Base-by-base conservation (phyloP, 2,329 filamentous ascomycete species). In the Ophiostoma ulmi region DNA sequence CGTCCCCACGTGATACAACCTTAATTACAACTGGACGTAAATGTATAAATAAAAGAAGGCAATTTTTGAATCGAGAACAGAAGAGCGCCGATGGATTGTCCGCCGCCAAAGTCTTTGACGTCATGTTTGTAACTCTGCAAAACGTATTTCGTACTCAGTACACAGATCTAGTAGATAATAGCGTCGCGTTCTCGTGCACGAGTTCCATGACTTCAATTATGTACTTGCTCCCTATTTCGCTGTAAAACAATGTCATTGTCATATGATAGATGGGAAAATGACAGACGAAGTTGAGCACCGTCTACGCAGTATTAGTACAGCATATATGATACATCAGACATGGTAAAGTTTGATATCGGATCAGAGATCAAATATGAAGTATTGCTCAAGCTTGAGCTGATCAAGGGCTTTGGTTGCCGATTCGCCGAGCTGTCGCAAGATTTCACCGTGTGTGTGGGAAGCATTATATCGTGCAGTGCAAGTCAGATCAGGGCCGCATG, bases 361-460 rank as follows among this genome's bases (percentile, higher is more conserved):
- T 22, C 22, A 58, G n/a, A 11, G 52, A 11, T 58, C 3, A 26
- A 31, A 26, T 13, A 20, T 5, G 13, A 58, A 10, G 7, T 14
- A 58, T 8, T 13, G 22, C 52, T 26, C 52, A 8, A 26, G 52
- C 52, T 31, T 5, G n/a, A 58, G 52, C 52, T 58, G 8, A 22
- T 26, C 52, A 36, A 31, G 31, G 31, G 31, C 31, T 58, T 11
- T 5, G 39, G 39, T 58, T 11, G 36, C 63, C 35, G 36, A 65
- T 22, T 39, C 63, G 7, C 63, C 63, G 63, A 65, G 36, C 35
- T n/a, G 35, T 65, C 14, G 63, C 63, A 36, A 65, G 63, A 65
- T 39, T 65, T 39, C 63, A 39, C 63, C 63, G 63, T 38, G 63
- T 65, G 63, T n/a, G 61, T 65, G 63, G 63, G 63, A 64, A 10